Base-by-base conservation (phyloP, 805 yeast species). In the Yarrowia sp. region DNA sequence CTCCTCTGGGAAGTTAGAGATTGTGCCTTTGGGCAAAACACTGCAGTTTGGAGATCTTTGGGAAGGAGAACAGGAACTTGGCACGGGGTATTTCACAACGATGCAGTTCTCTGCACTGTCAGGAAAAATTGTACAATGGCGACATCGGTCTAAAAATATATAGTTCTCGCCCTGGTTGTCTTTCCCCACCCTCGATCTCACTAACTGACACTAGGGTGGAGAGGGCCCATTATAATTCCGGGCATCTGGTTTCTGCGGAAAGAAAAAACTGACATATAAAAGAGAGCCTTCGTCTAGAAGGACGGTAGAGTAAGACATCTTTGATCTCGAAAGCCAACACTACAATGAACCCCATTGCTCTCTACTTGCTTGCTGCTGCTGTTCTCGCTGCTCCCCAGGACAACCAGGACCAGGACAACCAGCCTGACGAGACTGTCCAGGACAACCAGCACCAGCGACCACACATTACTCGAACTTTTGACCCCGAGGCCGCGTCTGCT, bases 81-180 rank as follows among this genome's bases (percentile, higher is more conserved):
- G n/a, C n/a, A n/a, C n/a, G n/a, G n/a, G n/a, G n/a, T n/a, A n/a
- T n/a, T n/a, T n/a, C n/a, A n/a, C n/a, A n/a, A n/a, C n/a, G n/a
- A n/a, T n/a, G n/a, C n/a, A n/a, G n/a, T n/a, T n/a, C n/a, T n/a
- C n/a, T n/a, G n/a, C n/a, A n/a, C n/a, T n/a, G n/a, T n/a, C n/a
- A n/a, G n/a, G n/a, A n/a, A n/a, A n/a, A n/a, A n/a, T n/a, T n/a
- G n/a, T n/a, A n/a, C n/a, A 18, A 42, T 42, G 49, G 27, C 32
- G 33, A 42, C 49, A 42, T 42, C 49, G 49, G n/a, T 6, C 49
- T 42, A 42, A 25, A 39, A 42, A 18, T 42, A 42, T 42, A 42
- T 18, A 42, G 49, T 25, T 42, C 33, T 12, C 13, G 33, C 27
- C 49, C 32, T 6, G 33, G 21, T 33, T 27, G 12, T 25, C 29